Percentiles rank a stretch among this genome's conserved stretches.
phyloP scores from a whole-genome alignment of 805 yeast species.

The Yarrowia deformans region DNA sequence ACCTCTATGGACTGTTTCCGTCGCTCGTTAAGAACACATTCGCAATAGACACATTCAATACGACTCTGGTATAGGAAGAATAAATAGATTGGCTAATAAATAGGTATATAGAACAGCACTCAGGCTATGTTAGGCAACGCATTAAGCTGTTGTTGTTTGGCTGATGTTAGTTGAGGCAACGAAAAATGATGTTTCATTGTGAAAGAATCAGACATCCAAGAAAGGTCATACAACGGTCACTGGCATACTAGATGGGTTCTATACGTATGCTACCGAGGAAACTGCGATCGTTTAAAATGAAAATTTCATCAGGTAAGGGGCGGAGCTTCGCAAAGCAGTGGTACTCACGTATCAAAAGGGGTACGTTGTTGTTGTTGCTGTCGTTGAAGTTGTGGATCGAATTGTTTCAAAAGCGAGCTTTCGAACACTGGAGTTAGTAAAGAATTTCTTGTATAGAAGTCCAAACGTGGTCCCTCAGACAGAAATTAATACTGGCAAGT shows the following conservation, averaged over 20 bases:
- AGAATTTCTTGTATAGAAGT: background rate
- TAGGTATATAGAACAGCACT: background rate
- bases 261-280: slow-evolving; percentile 55
- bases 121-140: background rate
- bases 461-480: slow-evolving; percentile 43
- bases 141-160: background rate
- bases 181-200: slow-evolving; percentile 4
- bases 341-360: slow-evolving; percentile 36
- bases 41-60: too few species aligned
- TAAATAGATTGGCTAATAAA: slow-evolving; percentile 10
- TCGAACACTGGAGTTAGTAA: slow-evolving; percentile 40
- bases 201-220: slow-evolving; percentile 53
- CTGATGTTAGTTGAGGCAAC: slow-evolving; percentile 19
- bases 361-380: slow-evolving; percentile 1
- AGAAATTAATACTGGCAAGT: slow-evolving; percentile 54
- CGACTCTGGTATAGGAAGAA: background rate
- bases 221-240: slow-evolving; percentile 55
- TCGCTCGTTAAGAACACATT: too few species aligned
- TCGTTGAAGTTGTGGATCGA: background rate
- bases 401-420: background rate
- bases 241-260: slow-evolving; percentile 53
- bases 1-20: too few species aligned
- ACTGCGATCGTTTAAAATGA: slow-evolving; percentile 53
- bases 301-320: slow-evolving; percentile 28
- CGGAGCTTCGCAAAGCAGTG: slow-evolving; percentile 1